Conservation (phyloP, 2,329 filamentous ascomycete genomes). For the Cercospora sesami region DNA sequence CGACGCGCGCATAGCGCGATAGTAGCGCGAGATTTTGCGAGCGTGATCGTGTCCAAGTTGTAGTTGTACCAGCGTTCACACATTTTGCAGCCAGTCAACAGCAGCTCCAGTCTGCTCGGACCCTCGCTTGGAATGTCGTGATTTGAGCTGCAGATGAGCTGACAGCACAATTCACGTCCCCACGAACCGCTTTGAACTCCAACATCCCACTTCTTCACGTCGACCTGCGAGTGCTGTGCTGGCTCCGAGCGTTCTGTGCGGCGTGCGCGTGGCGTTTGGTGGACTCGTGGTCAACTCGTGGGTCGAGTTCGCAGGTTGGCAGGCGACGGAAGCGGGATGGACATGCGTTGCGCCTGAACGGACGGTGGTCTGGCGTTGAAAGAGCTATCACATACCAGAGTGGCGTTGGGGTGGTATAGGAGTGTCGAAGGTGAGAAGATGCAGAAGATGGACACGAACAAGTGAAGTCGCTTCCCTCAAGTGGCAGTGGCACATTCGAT, state of each 20-base stretch:
- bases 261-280: not conserved
- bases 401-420: not conserved
- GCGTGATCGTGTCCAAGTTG: not conserved
- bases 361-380: not conserved
- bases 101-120: not conserved
- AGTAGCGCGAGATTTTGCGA: slow-evolving; percentile 1
- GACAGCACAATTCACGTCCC: slow-evolving; percentile 10
- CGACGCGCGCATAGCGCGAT: not conserved
- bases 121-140: slow-evolving; percentile 13
- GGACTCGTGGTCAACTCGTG: not conserved
- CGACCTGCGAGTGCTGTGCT: not conserved
- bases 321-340: not conserved
- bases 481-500: not conserved
- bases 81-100: slow-evolving; percentile 2
- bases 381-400: not conserved
- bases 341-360: not conserved
- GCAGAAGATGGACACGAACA: not conserved
- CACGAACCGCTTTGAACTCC: not conserved
- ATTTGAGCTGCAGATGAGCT: slow-evolving; percentile 20
- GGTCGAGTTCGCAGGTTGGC: not conserved
- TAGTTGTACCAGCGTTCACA: not conserved
- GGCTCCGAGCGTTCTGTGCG: not conserved
- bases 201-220: not conserved
- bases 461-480: not conserved
- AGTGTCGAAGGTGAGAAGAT: not conserved